Evolutionary conservation across 768 basidiomycete genomes (phyloP), one percentile per base, ranked within the genome.

Genomic region (Galerina marginata): DNA sequence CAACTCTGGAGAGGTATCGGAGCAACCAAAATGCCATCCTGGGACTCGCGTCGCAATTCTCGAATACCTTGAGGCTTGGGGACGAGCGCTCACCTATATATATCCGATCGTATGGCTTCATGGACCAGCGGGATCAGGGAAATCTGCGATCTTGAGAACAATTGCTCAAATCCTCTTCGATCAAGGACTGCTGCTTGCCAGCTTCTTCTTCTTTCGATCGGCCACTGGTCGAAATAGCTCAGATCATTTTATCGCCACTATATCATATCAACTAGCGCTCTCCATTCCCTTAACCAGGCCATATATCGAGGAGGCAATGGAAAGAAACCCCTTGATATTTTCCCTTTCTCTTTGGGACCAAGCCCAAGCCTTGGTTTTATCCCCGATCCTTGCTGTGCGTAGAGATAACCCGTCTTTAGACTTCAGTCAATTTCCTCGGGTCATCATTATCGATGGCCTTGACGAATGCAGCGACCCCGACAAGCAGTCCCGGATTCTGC

Each of bases 101-200:
- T n/a, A 38, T 23, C 16, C 50, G n/a, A 16, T 63, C 5, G 11
- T 60, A n/a, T 63, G 62, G 62, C 26, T 63, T 6, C 20, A 46
- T 25, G 45, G 62, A 10, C 58, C 58, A 2, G 62, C 54, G 2
- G 65, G 65, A 20, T 62, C 58, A 2, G 65, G 65, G 16, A 66
- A 66, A 40, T 66, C 65, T 3, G 65, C 65, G 2, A 51, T 66
- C 52, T 23, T 59, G 29, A 62, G 61, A 14, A 58, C 62, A 3
- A 25, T 63, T 16, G 60, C 62, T 9, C 59, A 63, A 43, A 29
- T 29, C 6, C 57, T 45, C 39, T 46, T 25, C 16, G 36, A 29
- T 14, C 36, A 48, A 10, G 37, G 14, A 9, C n/a, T 58, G 5
- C 44, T 57, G 14, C 26, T 58, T 1, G 56, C 56, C 12, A 58